Evolutionary conservation across 1,139 yeast species (phyloP).

Genomic region (Yamadazyma jaroonii): DNA sequence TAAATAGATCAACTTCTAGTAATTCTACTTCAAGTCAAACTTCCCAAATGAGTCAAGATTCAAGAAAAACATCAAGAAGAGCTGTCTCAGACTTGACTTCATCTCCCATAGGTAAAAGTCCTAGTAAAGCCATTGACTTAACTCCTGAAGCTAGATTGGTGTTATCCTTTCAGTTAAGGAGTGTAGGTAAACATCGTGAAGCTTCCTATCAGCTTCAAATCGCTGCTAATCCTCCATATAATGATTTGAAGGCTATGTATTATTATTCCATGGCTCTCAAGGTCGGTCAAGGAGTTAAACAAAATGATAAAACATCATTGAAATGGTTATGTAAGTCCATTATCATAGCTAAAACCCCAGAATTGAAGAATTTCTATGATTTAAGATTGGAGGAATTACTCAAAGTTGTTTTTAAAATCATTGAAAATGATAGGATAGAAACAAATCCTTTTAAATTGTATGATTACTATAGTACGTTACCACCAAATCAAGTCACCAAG

Average conservation of each 20-base stretch:
- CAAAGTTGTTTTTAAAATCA: conserved; percentile 22
- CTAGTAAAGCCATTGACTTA: conserved; percentile 15
- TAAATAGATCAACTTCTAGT: conserved; percentile 1
- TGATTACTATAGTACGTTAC: conserved; percentile 24
- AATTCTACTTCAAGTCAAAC: background rate
- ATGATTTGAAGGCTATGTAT: conserved; percentile 61
- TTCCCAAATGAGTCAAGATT: conserved; percentile 7
- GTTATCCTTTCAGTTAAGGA: conserved; percentile 53
- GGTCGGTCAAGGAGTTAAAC: conserved; percentile 68
- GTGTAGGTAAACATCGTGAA: conserved; percentile 61
- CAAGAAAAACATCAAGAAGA: conserved; percentile 7
- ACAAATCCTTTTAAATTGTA: conserved; percentile 28
- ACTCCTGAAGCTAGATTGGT: conserved; percentile 46
- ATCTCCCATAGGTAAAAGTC: conserved; percentile 6
- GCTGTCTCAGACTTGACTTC: conserved; percentile 14
- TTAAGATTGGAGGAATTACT: conserved; percentile 32
- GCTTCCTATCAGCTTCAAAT: conserved; percentile 67
- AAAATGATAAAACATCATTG: conserved; percentile 55
- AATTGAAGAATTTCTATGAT: conserved; percentile 24
- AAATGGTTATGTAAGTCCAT: conserved; percentile 56
- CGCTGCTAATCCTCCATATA: conserved; percentile 58
- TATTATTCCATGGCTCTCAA: conserved; percentile 68
- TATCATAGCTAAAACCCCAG: conserved; percentile 13
- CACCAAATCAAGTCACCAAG: conserved; percentile 26
- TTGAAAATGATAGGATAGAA: conserved; percentile 23